Evolutionary conservation across 1,284 basidiomycete species (phyloP), one percentile per base, ranked within the genome.

Genomic region (Erythrobasidium hasegawianum): DNA sequence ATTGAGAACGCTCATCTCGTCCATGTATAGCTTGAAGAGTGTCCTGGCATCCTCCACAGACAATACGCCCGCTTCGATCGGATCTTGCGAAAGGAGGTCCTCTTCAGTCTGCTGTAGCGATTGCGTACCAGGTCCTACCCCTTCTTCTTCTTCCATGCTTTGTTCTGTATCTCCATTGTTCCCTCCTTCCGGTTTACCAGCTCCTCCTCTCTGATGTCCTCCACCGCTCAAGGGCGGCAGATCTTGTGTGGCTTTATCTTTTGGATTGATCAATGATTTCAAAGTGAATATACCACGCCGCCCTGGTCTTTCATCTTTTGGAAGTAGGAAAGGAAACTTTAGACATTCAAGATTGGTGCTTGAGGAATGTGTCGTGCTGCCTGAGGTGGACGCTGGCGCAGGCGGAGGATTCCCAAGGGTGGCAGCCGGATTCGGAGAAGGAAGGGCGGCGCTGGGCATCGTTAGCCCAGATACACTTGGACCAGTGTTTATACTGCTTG

Each of bases 1-100:
- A 18, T 65, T 65, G n/a, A 58, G 20, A 10, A 58, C 56, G 62
- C 62, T 65, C 62, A 65, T 65, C 47, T 65, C 62, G 45, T 65
- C 62, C 62, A 65, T 65, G 47, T 65, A 65, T 20, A 65, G 56
- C 45, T 65, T 57, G 56, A 65, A 65, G 0, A 65, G 62, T 18
- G 56, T 65, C 41, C n/a, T 22, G 13, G 62, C 62, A 38, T 65
- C 62, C 45, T 65, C 55, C 9, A 50, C 26, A 22, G 26, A 57
- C 14, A 65, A 18, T 2, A 65, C 33, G 14, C 56, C 56, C 13
- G 62, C 62, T 41, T 57, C 27, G 24, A 65, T 65, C 10, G 62
- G 62, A 52, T 65, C 62, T 16, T 41, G 50, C 22, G 56, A 43
- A 18, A 65, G 56, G 20, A 65, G 33, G 56, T 26, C 29, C 9